A percentile compares a stretch with the other conserved stretches of the same genome.
These are phyloP conservation scores for Colletotrichum melonis DNA, from an alignment of 2,329 filamentous ascomycete genomes.

Conservation along the genomic window DNA sequence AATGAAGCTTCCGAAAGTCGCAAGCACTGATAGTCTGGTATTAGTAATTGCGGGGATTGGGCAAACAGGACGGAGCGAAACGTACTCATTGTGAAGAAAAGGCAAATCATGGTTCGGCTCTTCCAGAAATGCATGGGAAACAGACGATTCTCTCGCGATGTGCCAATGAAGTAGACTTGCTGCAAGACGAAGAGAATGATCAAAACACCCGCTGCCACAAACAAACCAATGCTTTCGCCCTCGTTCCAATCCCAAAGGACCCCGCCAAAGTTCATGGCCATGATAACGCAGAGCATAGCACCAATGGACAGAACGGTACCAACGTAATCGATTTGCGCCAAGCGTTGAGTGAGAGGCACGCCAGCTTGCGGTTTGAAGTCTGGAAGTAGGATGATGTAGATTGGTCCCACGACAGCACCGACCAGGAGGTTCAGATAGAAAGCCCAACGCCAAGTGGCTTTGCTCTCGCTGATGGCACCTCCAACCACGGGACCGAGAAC, in stretches of 20 bases:
- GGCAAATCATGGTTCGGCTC: conserved; percentile 49
- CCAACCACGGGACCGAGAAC: conserved; percentile 57
- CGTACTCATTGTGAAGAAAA: conserved; percentile 54
- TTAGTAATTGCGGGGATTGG: conserved; percentile 47
- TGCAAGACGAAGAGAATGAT: conserved; percentile 56
- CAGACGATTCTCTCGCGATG: conserved; percentile 42
- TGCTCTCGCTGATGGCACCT: conserved; percentile 52
- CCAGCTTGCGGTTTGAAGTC: conserved; percentile 36
- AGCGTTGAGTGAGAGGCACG: conserved; percentile 40
- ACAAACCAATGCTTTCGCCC: conserved; percentile 56
- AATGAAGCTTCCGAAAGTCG: conserved; percentile 41
- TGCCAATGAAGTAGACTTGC: conserved; percentile 49
- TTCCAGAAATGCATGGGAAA: conserved; percentile 61
- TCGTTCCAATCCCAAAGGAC: conserved; percentile 56
- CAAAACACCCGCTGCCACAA: conserved; percentile 54
- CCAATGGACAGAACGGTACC: conserved; percentile 56
- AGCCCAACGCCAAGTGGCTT: conserved; percentile 53
- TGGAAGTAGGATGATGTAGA: conserved; percentile 43
- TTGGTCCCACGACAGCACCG: conserved; percentile 46
- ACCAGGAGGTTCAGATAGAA: conserved; percentile 66
- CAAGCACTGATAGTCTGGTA: conserved; percentile 39
- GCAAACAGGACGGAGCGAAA: not conserved
- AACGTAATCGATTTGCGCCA: conserved; percentile 55
- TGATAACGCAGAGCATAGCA: conserved; percentile 51
- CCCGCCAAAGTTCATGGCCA: conserved; percentile 62